These are phyloP conservation scores for Xerocomus minutiporus DNA, from an alignment of 1,284 basidiomycete species.

Conservation along the genomic window DNA sequence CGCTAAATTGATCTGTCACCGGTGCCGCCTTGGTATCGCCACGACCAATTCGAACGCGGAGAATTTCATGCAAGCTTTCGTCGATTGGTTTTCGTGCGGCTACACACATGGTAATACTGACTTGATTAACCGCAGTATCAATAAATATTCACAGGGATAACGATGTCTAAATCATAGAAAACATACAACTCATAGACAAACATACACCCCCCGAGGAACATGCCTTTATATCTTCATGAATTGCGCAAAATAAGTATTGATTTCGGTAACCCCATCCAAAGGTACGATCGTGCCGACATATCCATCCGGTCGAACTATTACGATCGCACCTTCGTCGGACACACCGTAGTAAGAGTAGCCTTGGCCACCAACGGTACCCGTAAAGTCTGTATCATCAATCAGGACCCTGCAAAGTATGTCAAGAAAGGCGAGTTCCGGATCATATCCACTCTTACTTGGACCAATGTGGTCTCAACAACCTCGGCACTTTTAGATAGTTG, in stretches of 20 bases:
- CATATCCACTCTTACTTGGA: constrained; percentile 45
- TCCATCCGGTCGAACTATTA: constrained; percentile 71
- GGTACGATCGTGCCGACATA: constrained; percentile 61
- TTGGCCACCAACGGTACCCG: constrained; percentile 39
- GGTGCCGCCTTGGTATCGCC: no score
- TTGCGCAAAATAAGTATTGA: constrained; percentile 51
- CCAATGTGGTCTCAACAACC: constrained; percentile 57
- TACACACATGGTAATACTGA: no score
- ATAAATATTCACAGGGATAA: background rate
- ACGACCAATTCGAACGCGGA: no score
- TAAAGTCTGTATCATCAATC: constrained; percentile 43
- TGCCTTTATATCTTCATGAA: constrained; percentile 32
- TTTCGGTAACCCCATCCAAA: constrained; percentile 39
- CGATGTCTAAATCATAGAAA: background rate
- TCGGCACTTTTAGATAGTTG: constrained; percentile 47
- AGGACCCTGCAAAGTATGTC: constrained; percentile 38
- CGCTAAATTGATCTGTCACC: no score
- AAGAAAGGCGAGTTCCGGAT: background rate
- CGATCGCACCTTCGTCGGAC: constrained; percentile 50
- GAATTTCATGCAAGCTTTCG: no score
- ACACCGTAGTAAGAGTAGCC: constrained; percentile 57
- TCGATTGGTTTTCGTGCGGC: no score
- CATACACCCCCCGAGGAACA: background rate
- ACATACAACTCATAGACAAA: background rate
- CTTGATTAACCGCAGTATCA: background rate